Evolutionary conservation across 805 yeast genomes (phyloP), one percentile per base, ranked within the genome.

Genomic region (Ogataea ganodermae): DNA sequence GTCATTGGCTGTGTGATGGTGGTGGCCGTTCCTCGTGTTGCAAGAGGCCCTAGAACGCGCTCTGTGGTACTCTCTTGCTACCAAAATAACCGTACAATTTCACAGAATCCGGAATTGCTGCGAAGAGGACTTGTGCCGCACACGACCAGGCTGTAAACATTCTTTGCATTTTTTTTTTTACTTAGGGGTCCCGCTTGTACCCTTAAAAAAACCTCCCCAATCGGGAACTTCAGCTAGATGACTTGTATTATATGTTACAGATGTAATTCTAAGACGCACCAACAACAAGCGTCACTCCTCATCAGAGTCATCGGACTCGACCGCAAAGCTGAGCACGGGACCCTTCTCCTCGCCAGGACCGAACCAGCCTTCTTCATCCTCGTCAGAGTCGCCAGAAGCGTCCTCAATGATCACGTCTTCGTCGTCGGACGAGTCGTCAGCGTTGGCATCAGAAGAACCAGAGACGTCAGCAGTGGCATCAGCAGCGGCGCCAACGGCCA

Each of bases 271-370:
- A 12, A 30, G n/a, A 27, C n/a, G 31, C n/a, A n/a, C n/a, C n/a
- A n/a, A n/a, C n/a, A n/a, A n/a, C n/a, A n/a, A n/a, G n/a, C n/a
- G n/a, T n/a, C n/a, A 62, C 23, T 69, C 67, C 30, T 60, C 68
- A 8, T 62, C 64, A 16, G 62, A 72, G 38, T 62, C 66, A 16
- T 60, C 68, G 31, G 58, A 60, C 38, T 65, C 66, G 44, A 70
- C 76, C 10, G 57, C 62, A 35, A 63, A 65, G 13, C 55, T 57
- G 24, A 67, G 72, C 6, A 55, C 64, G 14, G 65, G 44, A 20
- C 53, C 60, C 33, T 61, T 57, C 20, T 53, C 63, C 10, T 57
- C 61, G 23, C 64, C 64, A 8, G 69, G 67, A 6, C 68, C 71
- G 50, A 61, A 60, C 71, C 69, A 65, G 32, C 42, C 42, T n/a